Evolutionary conservation across 352 stramenopile genomes (phyloP), one percentile per base, ranked within the genome.

Genomic region (Phytophthora lateralis): DNA sequence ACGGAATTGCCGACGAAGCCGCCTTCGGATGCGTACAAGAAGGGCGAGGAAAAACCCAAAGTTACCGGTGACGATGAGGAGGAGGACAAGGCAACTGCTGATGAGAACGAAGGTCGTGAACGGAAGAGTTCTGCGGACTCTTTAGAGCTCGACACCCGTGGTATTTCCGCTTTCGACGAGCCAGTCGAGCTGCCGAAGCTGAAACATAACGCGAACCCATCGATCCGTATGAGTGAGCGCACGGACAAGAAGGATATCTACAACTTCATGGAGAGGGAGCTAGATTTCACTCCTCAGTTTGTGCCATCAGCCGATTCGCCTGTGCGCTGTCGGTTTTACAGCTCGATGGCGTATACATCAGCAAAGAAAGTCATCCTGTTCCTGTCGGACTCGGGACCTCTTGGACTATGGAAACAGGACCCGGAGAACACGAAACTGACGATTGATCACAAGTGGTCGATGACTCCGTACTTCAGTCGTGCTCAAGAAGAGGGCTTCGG

Each of bases 341-440:
- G 79, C 39, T 94, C 88, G 7, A 96, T 96, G 88, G 85, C 88
- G 51, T 96, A 93, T 58, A 71, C 82, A 20, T 90, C 73, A 38
- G 85, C 88, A n/a, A 96, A 89, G 53, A 95, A 95, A 50, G 70
- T 96, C 29, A 77, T 96, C 21, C 34, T 96, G 46, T 95, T 96
- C 55, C 63, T 96, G 27, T 90, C 86, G 0, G 86, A 96, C 56
- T 96, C 88, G 6, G 86, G 87, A 4, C 88, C 86, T 9, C 69
- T 96, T 44, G 88, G 88, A 1, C 65, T 96, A 12, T 96, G 88
- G 88, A 75, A 87, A 37, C 88, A 96, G 67, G 86, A 95, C 49
- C 64, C 77, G 4, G 80, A 78, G 3, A 82, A 85, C 27, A 53
- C 41, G n/a, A 71, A 71, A 34, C 53, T 81, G 17, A 90, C 82